These are phyloP conservation scores for Fraxinus baroniana DNA, from an alignment of 305 asterid species.

Conservation along the genomic window DNA sequence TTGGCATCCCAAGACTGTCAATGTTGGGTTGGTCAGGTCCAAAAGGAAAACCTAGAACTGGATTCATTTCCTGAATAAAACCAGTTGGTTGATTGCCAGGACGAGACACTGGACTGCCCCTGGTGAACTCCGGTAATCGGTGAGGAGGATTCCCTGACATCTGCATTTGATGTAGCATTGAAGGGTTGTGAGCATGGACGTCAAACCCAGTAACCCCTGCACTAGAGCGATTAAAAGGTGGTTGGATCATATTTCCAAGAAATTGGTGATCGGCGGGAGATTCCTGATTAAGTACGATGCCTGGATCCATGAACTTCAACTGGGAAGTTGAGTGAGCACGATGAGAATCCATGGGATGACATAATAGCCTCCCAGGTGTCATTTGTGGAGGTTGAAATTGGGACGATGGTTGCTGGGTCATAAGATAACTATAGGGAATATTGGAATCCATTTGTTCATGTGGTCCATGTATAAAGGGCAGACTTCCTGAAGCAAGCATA, in stretches of 20 bases:
- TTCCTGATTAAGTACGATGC: constrained; percentile 43
- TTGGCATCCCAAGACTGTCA: constrained; percentile 51
- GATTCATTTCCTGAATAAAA: constrained; percentile 56
- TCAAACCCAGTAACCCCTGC: constrained; percentile 61
- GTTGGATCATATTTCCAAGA: constrained; percentile 46
- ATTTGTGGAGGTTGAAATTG: constrained; percentile 54
- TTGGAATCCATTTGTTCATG: constrained; percentile 51
- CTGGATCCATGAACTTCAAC: constrained; percentile 57
- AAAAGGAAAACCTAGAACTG: constrained; percentile 59
- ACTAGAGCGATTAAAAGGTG: constrained; percentile 59
- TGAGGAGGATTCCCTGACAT: constrained; percentile 50
- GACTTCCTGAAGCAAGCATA: constrained; percentile 46
- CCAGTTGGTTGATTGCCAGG: constrained; percentile 56
- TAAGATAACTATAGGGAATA: constrained; percentile 40
- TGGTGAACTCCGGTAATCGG: constrained; percentile 44
- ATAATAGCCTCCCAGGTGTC: constrained; percentile 55
- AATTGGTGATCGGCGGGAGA: constrained; percentile 54
- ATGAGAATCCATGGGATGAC: constrained; percentile 61
- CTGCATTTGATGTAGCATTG: constrained; percentile 68
- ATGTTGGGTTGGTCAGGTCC: constrained; percentile 53
- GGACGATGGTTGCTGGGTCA: constrained; percentile 56
- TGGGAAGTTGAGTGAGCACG: constrained; percentile 58
- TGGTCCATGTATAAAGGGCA: constrained; percentile 45
- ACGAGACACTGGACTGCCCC: constrained; percentile 49
- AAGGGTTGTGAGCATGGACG: constrained; percentile 44